Evolutionary conservation across 78 protist species (phyloP).

Genomic region (Speleostelium caveatum): DNA sequence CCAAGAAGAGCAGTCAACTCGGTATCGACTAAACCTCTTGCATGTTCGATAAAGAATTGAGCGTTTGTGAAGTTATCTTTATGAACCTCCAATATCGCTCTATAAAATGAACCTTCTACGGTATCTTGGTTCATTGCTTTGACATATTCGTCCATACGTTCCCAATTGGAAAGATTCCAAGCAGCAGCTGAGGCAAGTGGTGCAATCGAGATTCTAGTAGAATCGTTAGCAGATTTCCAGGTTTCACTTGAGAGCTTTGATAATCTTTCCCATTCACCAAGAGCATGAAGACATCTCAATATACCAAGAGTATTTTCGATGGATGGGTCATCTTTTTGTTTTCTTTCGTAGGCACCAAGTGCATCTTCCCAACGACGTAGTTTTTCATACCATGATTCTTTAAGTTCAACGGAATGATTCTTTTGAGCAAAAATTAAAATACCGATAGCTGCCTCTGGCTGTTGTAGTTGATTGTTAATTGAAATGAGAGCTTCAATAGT

Average conservation of each 20-base stretch:
- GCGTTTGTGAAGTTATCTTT: constrained; percentile 63
- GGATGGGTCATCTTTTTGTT: constrained; percentile 76
- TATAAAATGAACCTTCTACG: constrained; percentile 83
- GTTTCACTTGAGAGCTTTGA: constrained; percentile 51
- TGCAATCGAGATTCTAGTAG: constrained; percentile 67
- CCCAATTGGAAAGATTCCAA: constrained; percentile 90
- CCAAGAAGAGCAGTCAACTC: constrained; percentile 93
- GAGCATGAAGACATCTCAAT: constrained; percentile 95
- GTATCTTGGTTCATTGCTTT: constrained; percentile 74
- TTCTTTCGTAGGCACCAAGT: constrained; percentile 86
- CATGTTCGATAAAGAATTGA: constrained; percentile 70
- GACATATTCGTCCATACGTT: constrained; percentile 70
- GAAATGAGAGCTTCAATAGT: constrained; percentile 92
- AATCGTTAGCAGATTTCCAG: constrained; percentile 75
- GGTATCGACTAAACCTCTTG: constrained; percentile 90
- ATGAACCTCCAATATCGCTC: constrained; percentile 87
- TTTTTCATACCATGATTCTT: constrained; percentile 97
- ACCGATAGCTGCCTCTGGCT: constrained; percentile 97
- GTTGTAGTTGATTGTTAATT: constrained; percentile 95
- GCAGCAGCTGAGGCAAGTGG: constrained; percentile 96
- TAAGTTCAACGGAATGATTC: constrained; percentile 73
- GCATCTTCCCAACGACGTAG: constrained; percentile 97
- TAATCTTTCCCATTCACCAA: constrained; percentile 95
- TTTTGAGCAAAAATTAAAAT: constrained; percentile 86
- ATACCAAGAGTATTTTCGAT: constrained; percentile 84